Evolutionary conservation across 345 rosid genomes (phyloP), one percentile per base, ranked within the genome.

Genomic region (Syzygium aqueum): DNA sequence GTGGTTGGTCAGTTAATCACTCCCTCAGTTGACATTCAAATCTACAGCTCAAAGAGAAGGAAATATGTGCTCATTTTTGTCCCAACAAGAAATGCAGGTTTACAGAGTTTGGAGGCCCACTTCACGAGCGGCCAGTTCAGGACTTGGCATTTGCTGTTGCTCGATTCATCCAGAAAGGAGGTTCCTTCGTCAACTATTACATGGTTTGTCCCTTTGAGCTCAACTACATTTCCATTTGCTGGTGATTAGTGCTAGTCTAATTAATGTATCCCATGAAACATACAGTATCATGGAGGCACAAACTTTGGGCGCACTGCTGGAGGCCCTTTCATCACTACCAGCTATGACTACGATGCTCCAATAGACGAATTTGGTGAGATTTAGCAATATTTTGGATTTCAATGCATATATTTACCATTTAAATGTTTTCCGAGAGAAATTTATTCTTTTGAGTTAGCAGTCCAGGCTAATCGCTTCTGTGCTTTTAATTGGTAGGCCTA

Each of bases 271-370:
- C 3, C 53, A 50, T 40, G 86, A 65, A 86, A 67, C 46, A 19
- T 93, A 91, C 93, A 98, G 99, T 98, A 94, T 87, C 98, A 98
- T 88, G 99, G 99, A 90, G 99, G 99, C 85, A 98, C 99, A 86
- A 98, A 96, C 92, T 98, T 98, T 77, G 99, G 99, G 84, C 97
- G 99, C 89, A 93, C 97, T 87, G 99, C 99, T 61, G 99, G 99
- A 86, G 99, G 99, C 87, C 99, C 99, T 52, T 98, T 98, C 92
- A 92, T 98, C 89, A 95, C 98, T 78, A 96, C 99, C 56, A 98
- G 99, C 92, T 98, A 98, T 56, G 99, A 98, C 87, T 98, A 96
- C 59, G 99, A 98, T 90, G 98, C 98, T 86, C 99, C 99, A 7
- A 87, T 98, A 52, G 99, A 98, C 85, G 99, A 98, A 93, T 98